Base-by-base conservation (phyloP, 2,329 filamentous ascomycete genomes). In the Penicillium polonicum region DNA sequence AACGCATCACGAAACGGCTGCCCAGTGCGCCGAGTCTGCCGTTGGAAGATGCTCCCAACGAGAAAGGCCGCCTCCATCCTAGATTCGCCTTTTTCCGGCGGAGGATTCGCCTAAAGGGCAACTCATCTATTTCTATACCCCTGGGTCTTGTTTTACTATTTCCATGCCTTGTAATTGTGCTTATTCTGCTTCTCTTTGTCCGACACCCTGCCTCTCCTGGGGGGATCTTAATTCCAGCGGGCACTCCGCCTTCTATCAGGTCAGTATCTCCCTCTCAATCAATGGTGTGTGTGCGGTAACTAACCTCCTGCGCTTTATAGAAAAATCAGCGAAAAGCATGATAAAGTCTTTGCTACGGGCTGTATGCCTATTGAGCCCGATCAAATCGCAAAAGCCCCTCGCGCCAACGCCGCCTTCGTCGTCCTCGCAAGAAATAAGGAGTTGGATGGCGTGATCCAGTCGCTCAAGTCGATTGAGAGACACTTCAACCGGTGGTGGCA, bases 401-500 rank as follows among this genome's bases (percentile, higher is more conserved):
- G 92, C 71, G 94, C 91, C 66, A 99, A 97, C 72, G 94, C 91
- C 60, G 93, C 91, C 27, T 96, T 99, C 70, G 94, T 99, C 62
- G 92, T 99, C 39, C 83, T 99, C 59, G 94, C 94, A 54, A 83
- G 94, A 68, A 97, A 99, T 74, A 95, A 96, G 81, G 94, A 99
- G 78, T 76, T 99, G 63, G 92, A 96, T 0, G 94, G 94, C 59
- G 94, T 99, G 39, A 86, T 99, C 64, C 91, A 97, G 76, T 97
- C 94, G 10, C 85, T 99, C 75, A 97, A 97, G 80, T 97, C 93
- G 43, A 92, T 99, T 66, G 94, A 99, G 80, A 86, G 94, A 68
- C 94, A 99, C 78, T 99, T 99, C 85, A 99, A 99, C 78, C 86
- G 92, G 65, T 99, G 93, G 92, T 99, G 92, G 75, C 87, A 97